Percentiles rank a stretch among this genome's conserved stretches.
Evolutionary conservation across 2,329 filamentous ascomycete genomes (phyloP).

Genomic region (Chrysoporthe cubensis): DNA sequence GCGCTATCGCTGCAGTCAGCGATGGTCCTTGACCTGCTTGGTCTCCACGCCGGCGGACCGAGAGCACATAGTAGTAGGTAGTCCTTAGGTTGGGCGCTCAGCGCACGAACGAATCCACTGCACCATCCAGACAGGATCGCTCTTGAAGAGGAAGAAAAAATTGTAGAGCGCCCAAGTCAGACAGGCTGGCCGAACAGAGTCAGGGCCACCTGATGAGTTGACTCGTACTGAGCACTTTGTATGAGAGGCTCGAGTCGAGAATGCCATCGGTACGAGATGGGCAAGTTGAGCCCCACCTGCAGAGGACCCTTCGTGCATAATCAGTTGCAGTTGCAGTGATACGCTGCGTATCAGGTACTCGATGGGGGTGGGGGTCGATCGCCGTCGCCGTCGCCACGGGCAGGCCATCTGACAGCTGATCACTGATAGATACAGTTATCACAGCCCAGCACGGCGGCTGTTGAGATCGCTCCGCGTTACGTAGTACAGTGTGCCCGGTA

Average conservation of each 20-base stretch:
- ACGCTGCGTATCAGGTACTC: neutral
- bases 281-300: neutral
- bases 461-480: too few relatives aligned
- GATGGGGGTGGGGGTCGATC: conserved; percentile 4
- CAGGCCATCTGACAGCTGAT: conserved; percentile 15
- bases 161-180: neutral
- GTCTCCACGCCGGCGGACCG: neutral
- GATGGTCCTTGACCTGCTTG: too few relatives aligned
- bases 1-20: neutral
- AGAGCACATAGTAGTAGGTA: neutral
- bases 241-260: neutral
- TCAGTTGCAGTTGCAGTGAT: conserved; percentile 2
- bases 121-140: neutral
- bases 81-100: neutral
- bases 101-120: neutral
- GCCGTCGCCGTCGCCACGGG: conserved; percentile 12
- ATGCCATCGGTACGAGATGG: conserved; percentile 14
- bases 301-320: conserved; percentile 21
- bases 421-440: neutral
- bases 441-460: too few relatives aligned
- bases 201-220: neutral
- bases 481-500: too few relatives aligned
- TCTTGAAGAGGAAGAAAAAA: neutral
- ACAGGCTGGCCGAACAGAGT: neutral
- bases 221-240: too few relatives aligned